phyloP scores from a whole-genome alignment of 163 green algal species.

The Coccomyxa subellipsoidea region DNA sequence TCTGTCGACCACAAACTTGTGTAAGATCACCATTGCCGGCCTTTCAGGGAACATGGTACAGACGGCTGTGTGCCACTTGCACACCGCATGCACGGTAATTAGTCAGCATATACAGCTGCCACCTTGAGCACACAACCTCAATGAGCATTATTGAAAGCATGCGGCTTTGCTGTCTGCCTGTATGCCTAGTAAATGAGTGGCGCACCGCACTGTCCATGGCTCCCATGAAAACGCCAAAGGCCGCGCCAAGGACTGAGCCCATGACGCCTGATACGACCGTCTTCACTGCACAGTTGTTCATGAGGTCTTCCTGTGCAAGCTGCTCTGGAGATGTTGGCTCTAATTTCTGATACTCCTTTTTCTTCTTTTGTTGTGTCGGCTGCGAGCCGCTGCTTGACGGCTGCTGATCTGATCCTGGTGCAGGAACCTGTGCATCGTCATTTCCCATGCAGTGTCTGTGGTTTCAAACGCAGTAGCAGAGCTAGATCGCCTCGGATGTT shows the following conservation, averaged over 20 bases:
- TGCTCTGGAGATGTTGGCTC: slow-evolving; percentile 67
- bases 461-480: neutral
- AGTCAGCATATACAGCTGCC: too few species aligned
- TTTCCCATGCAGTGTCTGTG: neutral
- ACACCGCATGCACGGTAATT: too few species aligned
- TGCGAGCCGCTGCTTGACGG: neutral
- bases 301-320: slow-evolving; percentile 81
- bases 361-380: slow-evolving; percentile 3
- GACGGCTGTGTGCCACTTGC: too few species aligned
- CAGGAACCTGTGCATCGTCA: neutral
- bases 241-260: slow-evolving; percentile 75
- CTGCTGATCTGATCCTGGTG: neutral
- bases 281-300: slow-evolving; percentile 93
- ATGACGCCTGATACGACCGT: slow-evolving; percentile 78
- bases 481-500: too few species aligned
- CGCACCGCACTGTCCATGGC: slow-evolving; percentile 77
- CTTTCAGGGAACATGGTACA: too few species aligned
- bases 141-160: too few species aligned
- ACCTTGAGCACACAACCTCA: too few species aligned
- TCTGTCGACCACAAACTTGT: neutral
- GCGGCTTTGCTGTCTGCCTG: too few species aligned
- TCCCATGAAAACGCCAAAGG: slow-evolving; percentile 93
- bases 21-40: neutral
- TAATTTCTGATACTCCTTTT: slow-evolving; percentile 47
- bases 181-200: neutral